Conservation (phyloP, 2,329 filamentous ascomycete genomes). For the Fusarium sp. region DNA sequence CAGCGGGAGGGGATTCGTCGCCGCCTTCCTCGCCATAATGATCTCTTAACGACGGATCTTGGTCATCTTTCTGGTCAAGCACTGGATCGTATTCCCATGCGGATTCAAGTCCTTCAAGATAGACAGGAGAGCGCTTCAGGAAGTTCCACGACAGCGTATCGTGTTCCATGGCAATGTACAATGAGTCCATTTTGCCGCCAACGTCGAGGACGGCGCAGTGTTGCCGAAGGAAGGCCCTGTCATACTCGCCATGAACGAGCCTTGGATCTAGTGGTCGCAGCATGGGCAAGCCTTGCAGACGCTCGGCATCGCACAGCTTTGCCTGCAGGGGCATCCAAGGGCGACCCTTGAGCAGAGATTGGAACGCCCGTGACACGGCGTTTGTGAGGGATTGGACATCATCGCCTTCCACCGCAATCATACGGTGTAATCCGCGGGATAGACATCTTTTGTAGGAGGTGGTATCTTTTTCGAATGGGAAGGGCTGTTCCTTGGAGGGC, state of each 20-base stretch:
- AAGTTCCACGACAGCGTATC: constrained; percentile 71
- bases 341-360: constrained; percentile 64
- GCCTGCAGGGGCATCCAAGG: constrained; percentile 73
- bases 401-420: constrained; percentile 68
- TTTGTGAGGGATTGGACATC: constrained; percentile 64
- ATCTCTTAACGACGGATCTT: constrained; percentile 52
- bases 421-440: constrained; percentile 72
- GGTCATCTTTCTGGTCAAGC: constrained; percentile 61
- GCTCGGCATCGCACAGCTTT: constrained; percentile 70
- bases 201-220: constrained; percentile 71
- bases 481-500: constrained; percentile 67
- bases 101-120: constrained; percentile 67
- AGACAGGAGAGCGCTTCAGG: constrained; percentile 64
- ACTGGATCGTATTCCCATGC: constrained; percentile 68
- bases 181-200: constrained; percentile 70
- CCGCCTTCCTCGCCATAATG: constrained; percentile 42
- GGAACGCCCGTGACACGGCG: constrained; percentile 67
- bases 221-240: constrained; percentile 66
- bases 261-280: constrained; percentile 66
- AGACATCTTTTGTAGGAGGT: constrained; percentile 74
- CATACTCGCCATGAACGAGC: constrained; percentile 61
- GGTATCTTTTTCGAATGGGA: constrained; percentile 75
- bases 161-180: constrained; percentile 72
- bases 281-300: constrained; percentile 71
- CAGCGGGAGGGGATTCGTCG: constrained; percentile 41